Base-by-base conservation (phyloP, 2,329 filamentous ascomycete genomes). In the Talaromyces atroroseus region DNA sequence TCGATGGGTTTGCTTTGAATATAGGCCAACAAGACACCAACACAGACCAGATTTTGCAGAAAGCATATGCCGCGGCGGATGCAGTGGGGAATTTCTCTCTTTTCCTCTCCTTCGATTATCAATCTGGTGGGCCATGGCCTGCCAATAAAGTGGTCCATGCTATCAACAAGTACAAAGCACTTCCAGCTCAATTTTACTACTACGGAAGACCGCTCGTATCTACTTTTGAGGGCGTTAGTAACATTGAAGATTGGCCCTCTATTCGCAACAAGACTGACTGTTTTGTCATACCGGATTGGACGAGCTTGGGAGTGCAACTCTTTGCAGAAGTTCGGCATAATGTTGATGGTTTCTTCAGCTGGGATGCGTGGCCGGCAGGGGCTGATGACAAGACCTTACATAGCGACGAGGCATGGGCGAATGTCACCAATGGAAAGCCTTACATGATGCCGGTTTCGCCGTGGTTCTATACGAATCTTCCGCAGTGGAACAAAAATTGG, bases 401-500 rank as follows among this genome's bases (percentile, higher is more conserved):
- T 0, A 63, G 56, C n/a, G 75, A 78, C 42, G 61, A 70, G 48
- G 63, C 64, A 4, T 82, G 75, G 64, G 72, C 74, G 62, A 56
- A 60, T 1, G 64, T 62, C 2, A 59, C 74, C 2, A 54, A 62
- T 2, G 64, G 63, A 5, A 78, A 76, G 63, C 66, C 68, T 1
- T 78, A 73, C 58, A 80, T 82, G 74, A 80, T 80, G 78, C 75
- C 79, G 2, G 76, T 83, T 7, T 79, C 78, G 0, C 80, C 81
- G 0, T 83, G 80, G 81, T 81, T 76, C 66, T 80, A 69, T 66
- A 84, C 83, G 52, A 80, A 83, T 58, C 70, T 85, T 70, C 75
- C 78, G 0, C 68, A 73, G 7, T 85, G 76, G 62, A 68, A 72
- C 50, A 86, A 86, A 69, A 83, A 84, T 66, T 87, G 83, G 83